Evolutionary conservation across 371 early-diverging fungal genomes (phyloP), one percentile per base, ranked within the genome.

Genomic region (Mucor indicus): DNA sequence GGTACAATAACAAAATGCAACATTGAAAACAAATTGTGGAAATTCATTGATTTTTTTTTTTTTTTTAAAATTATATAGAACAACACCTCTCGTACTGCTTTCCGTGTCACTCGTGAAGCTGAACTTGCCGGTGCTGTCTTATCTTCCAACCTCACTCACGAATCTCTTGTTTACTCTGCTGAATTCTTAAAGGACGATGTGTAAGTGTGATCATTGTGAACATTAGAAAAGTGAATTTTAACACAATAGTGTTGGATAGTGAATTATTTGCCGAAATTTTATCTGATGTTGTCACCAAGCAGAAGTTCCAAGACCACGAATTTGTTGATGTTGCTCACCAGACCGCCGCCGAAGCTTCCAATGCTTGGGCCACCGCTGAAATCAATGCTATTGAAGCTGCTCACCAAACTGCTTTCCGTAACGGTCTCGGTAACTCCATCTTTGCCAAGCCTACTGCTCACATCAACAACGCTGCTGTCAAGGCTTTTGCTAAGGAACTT

Each of bases 391-490:
- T 91, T 21, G 95, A 96, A 61, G 80, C 82, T 30, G 79, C 91
- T 56, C 97, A 98, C 78, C 79, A 74, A 53, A 86, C 84, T 31
- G 96, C 96, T 36, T 98, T 94, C 90, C 92, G 96, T 64, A 67
- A 63, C 55, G 98, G 98, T 27, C 87, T 98, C 58, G 98, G 96
- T 46, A 94, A 96, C 89, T 84, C 96, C 20, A 72, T 95, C 50
- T 95, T 86, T 63, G 94, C 92, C 44, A 63, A 79, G 53, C 63
- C 80, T 20, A 71, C 70, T 50, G 50, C 77, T 60, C 76, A 77
- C n/a, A 67, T 85, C 44, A 59, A 55, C 46, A 73, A 76, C 44
- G 77, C 72, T 43, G 79, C 81, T 25, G 82, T 94, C 64, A 79
- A 81, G 66, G 70, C 72, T 44, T 96, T 85, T 64, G 90, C 91